Conservation (phyloP, 768 basidiomycete species). For the Nevesoporus exiguus region DNA sequence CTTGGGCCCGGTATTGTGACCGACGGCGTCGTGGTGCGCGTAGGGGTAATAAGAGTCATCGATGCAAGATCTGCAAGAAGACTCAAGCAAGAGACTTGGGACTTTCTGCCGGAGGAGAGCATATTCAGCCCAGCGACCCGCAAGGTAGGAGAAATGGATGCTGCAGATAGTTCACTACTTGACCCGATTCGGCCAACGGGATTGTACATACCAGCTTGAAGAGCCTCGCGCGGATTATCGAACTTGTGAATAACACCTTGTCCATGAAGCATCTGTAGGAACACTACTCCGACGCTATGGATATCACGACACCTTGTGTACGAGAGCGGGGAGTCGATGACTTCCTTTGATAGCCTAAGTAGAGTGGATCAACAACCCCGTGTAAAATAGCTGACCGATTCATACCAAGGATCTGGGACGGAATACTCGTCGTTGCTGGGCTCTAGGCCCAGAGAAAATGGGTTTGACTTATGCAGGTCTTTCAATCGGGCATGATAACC, state of each 20-base stretch:
- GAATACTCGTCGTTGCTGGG: slow-evolving; percentile 15
- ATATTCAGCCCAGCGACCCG: slow-evolving; percentile 54
- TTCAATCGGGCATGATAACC: slow-evolving; percentile 68
- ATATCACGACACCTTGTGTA: slow-evolving; percentile 82
- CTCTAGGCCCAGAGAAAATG: slow-evolving; percentile 45
- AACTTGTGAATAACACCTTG: slow-evolving; percentile 58
- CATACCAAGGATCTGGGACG: slow-evolving; percentile 32
- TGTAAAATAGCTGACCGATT: neutral
- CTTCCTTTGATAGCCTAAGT: slow-evolving; percentile 71
- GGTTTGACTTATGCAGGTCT: slow-evolving; percentile 83
- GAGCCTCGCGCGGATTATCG: slow-evolving; percentile 52
- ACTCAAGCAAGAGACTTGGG: slow-evolving; percentile 50
- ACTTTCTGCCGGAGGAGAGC: slow-evolving; percentile 57
- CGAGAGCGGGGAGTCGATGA: slow-evolving; percentile 69
- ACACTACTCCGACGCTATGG: slow-evolving; percentile 73
- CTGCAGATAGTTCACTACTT: slow-evolving; percentile 31
- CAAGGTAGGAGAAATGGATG: slow-evolving; percentile 49
- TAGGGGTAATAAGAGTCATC: slow-evolving; percentile 29
- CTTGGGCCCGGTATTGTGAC: slow-evolving; percentile 32
- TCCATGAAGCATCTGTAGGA: slow-evolving; percentile 86
- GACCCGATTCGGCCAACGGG: neutral
- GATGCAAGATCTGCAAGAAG: slow-evolving; percentile 59
- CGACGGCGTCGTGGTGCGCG: slow-evolving; percentile 13
- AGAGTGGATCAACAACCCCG: slow-evolving; percentile 1
- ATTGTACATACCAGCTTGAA: slow-evolving; percentile 45